These are phyloP conservation scores for Lodderomyces beijingensis DNA, from an alignment of 1,139 yeast genomes.

Conservation along the genomic window DNA sequence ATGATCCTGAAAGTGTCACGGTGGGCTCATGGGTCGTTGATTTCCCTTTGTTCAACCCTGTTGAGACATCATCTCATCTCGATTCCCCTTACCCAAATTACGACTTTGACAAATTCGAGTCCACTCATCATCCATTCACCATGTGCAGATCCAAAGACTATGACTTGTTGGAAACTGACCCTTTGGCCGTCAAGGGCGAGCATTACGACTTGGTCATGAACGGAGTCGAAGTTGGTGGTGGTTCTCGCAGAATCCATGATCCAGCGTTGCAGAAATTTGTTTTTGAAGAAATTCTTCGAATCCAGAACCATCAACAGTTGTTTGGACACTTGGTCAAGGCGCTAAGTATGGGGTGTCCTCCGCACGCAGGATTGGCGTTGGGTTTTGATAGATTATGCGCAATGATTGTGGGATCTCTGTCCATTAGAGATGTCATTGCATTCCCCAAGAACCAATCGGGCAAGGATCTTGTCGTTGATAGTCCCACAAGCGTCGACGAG, in stretches of 20 bases:
- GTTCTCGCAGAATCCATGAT: conserved; percentile 93
- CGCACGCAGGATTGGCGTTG: conserved; percentile 95
- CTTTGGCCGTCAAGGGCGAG: conserved; percentile 75
- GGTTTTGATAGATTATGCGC: conserved; percentile 95
- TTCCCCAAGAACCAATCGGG: conserved; percentile 94
- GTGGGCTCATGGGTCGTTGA: conserved; percentile 85
- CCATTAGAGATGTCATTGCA: conserved; percentile 90
- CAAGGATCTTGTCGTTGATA: conserved; percentile 77
- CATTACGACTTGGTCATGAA: conserved; percentile 92
- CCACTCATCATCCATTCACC: conserved; percentile 97
- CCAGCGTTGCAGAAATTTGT: conserved; percentile 69
- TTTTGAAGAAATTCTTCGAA: conserved; percentile 51
- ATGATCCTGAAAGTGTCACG: conserved; percentile 29
- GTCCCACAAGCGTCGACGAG: conserved; percentile 66
- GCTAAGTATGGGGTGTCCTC: conserved; percentile 90
- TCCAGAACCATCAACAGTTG: conserved; percentile 53
- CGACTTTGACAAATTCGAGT: conserved; percentile 41
- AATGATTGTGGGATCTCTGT: conserved; percentile 69
- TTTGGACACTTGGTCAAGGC: conserved; percentile 87
- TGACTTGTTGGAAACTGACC: conserved; percentile 46
- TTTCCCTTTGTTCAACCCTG: conserved; percentile 86
- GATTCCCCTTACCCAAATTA: conserved; percentile 56
- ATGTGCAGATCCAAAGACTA: conserved; percentile 79
- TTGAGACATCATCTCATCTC: conserved; percentile 26
- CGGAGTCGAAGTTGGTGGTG: conserved; percentile 97